A percentile compares a stretch with the other conserved stretches of the same genome.
phyloP scores from a whole-genome alignment of 805 yeast genomes.

The Sugiyamaella marilandica region DNA sequence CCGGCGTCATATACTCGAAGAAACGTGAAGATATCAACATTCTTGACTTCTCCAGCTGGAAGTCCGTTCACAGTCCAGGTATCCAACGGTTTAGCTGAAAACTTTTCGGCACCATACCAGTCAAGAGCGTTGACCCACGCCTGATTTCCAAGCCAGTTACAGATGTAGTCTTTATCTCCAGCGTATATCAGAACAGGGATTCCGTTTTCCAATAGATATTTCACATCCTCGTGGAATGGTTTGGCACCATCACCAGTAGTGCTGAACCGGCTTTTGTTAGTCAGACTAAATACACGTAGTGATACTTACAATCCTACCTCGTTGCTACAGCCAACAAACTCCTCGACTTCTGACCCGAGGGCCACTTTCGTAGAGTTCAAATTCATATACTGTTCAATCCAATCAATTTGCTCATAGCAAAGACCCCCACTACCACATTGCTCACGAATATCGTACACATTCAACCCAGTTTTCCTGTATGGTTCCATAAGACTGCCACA shows the following conservation, averaged over 20 bases:
- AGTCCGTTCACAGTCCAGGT: slow-evolving; percentile 38
- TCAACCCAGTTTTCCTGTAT: slow-evolving; percentile 72
- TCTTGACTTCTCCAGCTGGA: slow-evolving; percentile 63
- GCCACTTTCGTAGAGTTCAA: slow-evolving; percentile 64
- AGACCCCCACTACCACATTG: slow-evolving; percentile 44
- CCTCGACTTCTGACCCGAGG: slow-evolving; percentile 80
- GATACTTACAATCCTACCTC: slow-evolving; percentile 40
- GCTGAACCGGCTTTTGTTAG: slow-evolving; percentile 31
- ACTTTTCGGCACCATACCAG: slow-evolving; percentile 50
- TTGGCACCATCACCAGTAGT: slow-evolving; percentile 83
- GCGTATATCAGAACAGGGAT: slow-evolving; percentile 77
- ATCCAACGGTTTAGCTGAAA: slow-evolving; percentile 34
- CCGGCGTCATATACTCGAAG: slow-evolving; percentile 82
- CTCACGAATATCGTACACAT: slow-evolving; percentile 81
- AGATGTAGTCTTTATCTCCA: slow-evolving; percentile 84
- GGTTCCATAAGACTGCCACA: slow-evolving; percentile 81
- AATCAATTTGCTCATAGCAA: slow-evolving; percentile 71
- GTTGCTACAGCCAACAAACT: slow-evolving; percentile 72
- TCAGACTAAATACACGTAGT: neutral
- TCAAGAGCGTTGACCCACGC: slow-evolving; percentile 71
- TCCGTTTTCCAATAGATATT: slow-evolving; percentile 56
- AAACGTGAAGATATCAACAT: slow-evolving; percentile 62
- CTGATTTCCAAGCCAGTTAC: slow-evolving; percentile 83
- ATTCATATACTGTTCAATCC: slow-evolving; percentile 73
- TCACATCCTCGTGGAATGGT: slow-evolving; percentile 70